phyloP scores from a whole-genome alignment of 2,329 filamentous ascomycete species.

The Colletotrichum cuscutae region DNA sequence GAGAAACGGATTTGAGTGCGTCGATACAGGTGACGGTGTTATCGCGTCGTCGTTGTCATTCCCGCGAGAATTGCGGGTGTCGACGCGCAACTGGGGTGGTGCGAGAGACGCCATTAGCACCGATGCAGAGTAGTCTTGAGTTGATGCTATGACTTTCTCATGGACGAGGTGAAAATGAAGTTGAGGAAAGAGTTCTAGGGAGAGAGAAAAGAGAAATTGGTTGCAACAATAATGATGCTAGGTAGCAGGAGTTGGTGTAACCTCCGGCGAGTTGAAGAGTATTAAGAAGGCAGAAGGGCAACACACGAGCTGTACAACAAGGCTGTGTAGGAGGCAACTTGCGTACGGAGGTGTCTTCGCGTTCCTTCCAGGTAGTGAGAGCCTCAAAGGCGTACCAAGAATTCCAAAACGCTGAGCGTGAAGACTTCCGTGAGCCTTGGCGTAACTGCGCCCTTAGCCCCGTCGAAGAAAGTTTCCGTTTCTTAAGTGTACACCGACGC shows the following conservation, averaged over 20 bases:
- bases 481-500: constrained; percentile 2
- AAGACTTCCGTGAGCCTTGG: constrained; percentile 12
- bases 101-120: constrained; percentile 34
- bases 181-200: neutral
- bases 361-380: neutral
- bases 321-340: constrained; percentile 4
- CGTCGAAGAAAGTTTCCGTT: constrained; percentile 16
- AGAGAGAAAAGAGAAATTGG: neutral
- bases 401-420: constrained; percentile 2
- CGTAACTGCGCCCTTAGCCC: constrained; percentile 27
- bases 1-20: constrained; percentile 40
- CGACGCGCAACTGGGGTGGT: constrained; percentile 33
- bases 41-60: constrained; percentile 33
- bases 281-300: neutral
- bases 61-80: constrained; percentile 26
- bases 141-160: constrained; percentile 10
- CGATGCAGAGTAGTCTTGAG: neutral
- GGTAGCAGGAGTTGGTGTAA: neutral
- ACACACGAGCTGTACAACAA: neutral
- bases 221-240: neutral
- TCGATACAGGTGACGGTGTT: constrained; percentile 33
- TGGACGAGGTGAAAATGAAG: neutral
- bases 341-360: neutral
- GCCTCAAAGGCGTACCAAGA: constrained; percentile 7
- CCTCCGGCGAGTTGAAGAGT: constrained; percentile 9